Evolutionary conservation across 805 yeast species (phyloP).

Genomic region (Zygosaccharomyces bisporus): DNA sequence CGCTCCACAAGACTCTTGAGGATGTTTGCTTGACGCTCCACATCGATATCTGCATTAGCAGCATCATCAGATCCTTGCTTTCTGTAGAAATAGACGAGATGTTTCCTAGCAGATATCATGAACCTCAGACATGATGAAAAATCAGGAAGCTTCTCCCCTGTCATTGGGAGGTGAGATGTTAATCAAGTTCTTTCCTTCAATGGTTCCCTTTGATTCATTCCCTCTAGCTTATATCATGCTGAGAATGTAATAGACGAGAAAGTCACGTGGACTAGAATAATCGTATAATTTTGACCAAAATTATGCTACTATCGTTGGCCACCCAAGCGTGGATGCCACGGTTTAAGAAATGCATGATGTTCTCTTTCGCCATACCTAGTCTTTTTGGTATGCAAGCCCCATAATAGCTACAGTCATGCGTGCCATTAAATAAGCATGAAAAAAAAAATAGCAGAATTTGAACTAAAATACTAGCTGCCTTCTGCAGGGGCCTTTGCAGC

Average conservation of each 20-base stretch:
- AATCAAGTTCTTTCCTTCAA: neutral
- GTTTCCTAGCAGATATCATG: constrained; percentile 18
- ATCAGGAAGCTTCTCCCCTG: constrained; percentile 15
- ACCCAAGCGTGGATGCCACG: too few species aligned
- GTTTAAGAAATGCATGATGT: too few species aligned
- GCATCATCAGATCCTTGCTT: constrained; percentile 4
- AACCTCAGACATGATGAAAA: constrained; percentile 22
- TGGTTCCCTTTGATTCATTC: neutral
- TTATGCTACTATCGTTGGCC: too few species aligned
- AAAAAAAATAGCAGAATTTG: too few species aligned
- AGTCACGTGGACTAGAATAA: neutral
- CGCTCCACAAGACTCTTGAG: constrained; percentile 13
- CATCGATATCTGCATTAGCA: constrained; percentile 8
- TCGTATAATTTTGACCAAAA: too few species aligned
- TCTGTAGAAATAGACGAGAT: constrained; percentile 20
- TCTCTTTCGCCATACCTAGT: too few species aligned
- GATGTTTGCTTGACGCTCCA: constrained; percentile 12
- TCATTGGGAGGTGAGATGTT: constrained; percentile 3
- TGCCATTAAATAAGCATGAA: too few species aligned
- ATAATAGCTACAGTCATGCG: too few species aligned
- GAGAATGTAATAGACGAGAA: neutral
- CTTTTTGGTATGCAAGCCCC: too few species aligned
- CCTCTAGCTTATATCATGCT: neutral
- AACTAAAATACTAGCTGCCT: too few species aligned
- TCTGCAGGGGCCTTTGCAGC: too few species aligned